Conservation (phyloP, 257 asterid species). For the Craterostigma plantagineum region DNA sequence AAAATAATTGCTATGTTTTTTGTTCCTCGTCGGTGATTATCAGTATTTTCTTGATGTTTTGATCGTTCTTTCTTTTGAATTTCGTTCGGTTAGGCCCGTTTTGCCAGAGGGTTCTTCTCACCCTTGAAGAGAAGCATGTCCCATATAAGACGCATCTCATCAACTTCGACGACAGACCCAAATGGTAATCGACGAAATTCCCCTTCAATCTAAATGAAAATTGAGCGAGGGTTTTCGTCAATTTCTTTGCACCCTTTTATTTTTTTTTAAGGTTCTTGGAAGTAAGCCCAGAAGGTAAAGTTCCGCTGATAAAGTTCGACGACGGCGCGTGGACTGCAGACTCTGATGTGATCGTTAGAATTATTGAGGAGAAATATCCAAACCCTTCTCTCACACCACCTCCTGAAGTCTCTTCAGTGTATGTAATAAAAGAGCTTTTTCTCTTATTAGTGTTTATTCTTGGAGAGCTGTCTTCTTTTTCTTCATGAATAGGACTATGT, state of each 20-base stretch:
- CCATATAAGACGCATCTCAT: slow-evolving; percentile 40
- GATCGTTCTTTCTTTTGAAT: slow-evolving; percentile 2
- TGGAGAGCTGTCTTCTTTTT: neutral
- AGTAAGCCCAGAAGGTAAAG: slow-evolving; percentile 63
- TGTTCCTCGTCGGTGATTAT: neutral
- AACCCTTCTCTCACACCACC: slow-evolving; percentile 47
- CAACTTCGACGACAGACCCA: slow-evolving; percentile 40
- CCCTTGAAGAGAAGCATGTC: slow-evolving; percentile 59
- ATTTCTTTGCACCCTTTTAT: slow-evolving; percentile 1
- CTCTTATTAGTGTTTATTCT: slow-evolving; percentile 2
- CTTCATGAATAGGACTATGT: neutral
- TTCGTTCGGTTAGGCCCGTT: slow-evolving; percentile 37
- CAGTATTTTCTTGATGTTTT: neutral
- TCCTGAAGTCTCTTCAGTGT: slow-evolving; percentile 51
- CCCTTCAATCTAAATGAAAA: neutral
- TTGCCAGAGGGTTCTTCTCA: slow-evolving; percentile 48
- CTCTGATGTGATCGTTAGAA: slow-evolving; percentile 62
- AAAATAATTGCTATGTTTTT: slow-evolving; percentile 9
- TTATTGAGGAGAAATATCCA: slow-evolving; percentile 68
- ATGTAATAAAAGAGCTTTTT: slow-evolving; percentile 4
- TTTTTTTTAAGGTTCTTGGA: slow-evolving; percentile 47
- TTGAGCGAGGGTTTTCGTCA: neutral
- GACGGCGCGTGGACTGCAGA: slow-evolving; percentile 64
- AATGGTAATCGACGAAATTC: slow-evolving; percentile 46
- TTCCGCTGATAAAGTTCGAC: slow-evolving; percentile 54